These are phyloP conservation scores for Heterobasidion occidentale DNA, from an alignment of 1,284 basidiomycete genomes.

Conservation along the genomic window DNA sequence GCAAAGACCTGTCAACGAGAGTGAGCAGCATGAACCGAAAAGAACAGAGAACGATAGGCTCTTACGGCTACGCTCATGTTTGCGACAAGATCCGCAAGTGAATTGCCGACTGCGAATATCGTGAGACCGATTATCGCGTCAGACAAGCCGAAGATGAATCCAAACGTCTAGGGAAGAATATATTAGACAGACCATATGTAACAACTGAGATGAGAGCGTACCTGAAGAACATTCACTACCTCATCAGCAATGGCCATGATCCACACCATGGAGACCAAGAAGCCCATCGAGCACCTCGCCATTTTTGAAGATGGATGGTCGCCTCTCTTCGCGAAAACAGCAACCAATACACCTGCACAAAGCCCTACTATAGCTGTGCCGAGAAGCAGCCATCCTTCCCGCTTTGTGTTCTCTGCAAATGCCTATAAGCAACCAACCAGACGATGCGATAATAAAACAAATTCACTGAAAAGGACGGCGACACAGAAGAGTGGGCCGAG, in stretches of 20 bases:
- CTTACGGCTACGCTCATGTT: slow-evolving; percentile 87
- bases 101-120: slow-evolving; percentile 95
- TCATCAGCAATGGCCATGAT: slow-evolving; percentile 95
- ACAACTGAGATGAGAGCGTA: slow-evolving; percentile 22
- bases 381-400: slow-evolving; percentile 48
- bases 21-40: not conserved
- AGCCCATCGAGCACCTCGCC: slow-evolving; percentile 83
- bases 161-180: slow-evolving; percentile 62
- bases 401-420: slow-evolving; percentile 43
- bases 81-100: slow-evolving; percentile 92
- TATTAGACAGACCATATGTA: slow-evolving; percentile 2
- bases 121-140: slow-evolving; percentile 96
- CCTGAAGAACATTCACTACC: slow-evolving; percentile 82
- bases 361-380: slow-evolving; percentile 50
- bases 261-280: slow-evolving; percentile 86
- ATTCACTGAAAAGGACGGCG: slow-evolving; percentile 68
- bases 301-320: slow-evolving; percentile 53
- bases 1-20: slow-evolving; percentile 52
- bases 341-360: slow-evolving; percentile 45
- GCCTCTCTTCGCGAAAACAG: slow-evolving; percentile 57
- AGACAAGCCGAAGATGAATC: slow-evolving; percentile 90
- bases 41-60: not conserved
- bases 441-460: slow-evolving; percentile 6
- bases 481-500: slow-evolving; percentile 74
- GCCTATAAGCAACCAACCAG: not conserved